Base-by-base conservation (phyloP, 345 rosid genomes). In the Rhizophora apiculata region DNA sequence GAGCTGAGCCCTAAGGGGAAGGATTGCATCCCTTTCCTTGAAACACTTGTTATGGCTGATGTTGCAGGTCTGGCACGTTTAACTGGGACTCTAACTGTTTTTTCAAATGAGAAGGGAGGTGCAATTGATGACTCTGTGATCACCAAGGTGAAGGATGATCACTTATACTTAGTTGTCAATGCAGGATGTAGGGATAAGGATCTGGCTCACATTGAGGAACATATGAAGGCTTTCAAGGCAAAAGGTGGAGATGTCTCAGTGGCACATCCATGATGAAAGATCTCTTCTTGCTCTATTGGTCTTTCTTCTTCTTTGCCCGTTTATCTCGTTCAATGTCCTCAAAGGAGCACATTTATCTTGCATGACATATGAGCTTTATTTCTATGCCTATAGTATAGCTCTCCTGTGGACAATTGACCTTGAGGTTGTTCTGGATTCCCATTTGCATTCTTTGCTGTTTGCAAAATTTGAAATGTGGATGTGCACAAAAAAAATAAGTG, bases 131-230 rank as follows among this genome's bases (percentile, higher is more conserved):
- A 96, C 76, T 89, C 99, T 0, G 98, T 96, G 76, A 89, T 96
- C 74, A 87, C 97, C 54, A 92, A 96, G 78, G 96, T 96, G 78
- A 82, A 74, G 29, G 89, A 90, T 74, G 89, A 85, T 32, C 96
- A 81, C 78, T 75, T 96, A 67, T 96, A 96, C 81, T 72, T 96
- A 74, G 99, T 96, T 73, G 98, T 96, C 64, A 92, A 92, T 88
- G 99, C 98, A 51, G 99, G 99, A 29, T 96, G 98, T 77, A 89
- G 99, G 76, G 99, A 92, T 70, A 92, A 95, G 87, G 99, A 95
- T 83, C 84, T 95, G 72, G 97, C 99, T 76, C 98, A 95, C 71
- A 90, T 95, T 43, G 98, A 95, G 79, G 89, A 82, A 77, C 98
- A 95, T 58, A 88, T 95, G 97, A 96, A 92, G 80, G 84, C 94